phyloP scores from a whole-genome alignment of 2,329 filamentous ascomycete species.

The Botrytis tulipae region DNA sequence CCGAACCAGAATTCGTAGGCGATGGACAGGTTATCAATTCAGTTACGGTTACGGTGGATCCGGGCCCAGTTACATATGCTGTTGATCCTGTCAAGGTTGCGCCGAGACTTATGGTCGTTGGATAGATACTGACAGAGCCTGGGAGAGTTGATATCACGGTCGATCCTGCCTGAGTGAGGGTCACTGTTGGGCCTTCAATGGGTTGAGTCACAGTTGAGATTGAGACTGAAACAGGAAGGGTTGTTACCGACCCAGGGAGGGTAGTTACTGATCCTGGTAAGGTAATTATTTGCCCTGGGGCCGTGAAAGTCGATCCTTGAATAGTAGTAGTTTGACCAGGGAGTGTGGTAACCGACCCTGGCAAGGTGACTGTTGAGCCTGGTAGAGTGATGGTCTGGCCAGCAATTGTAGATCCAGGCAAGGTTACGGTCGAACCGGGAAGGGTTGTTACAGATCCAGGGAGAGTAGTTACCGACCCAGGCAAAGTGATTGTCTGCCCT shows the following conservation, averaged over 20 bases:
- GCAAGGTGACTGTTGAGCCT: neutral
- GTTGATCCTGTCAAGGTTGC: conserved; percentile 15
- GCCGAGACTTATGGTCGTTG: conserved; percentile 20
- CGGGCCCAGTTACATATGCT: conserved; percentile 19
- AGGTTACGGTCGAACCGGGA: neutral
- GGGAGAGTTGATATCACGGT: conserved; percentile 23
- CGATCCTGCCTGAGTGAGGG: conserved; percentile 18
- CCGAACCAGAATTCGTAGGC: conserved; percentile 30
- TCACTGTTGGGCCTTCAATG: neutral
- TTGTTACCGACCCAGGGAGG: conserved; percentile 14
- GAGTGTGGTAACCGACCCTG: conserved; percentile 1
- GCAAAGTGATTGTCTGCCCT: conserved; percentile 19
- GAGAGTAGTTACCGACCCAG: conserved; percentile 21
- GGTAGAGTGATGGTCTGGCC: neutral
- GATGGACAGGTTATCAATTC: conserved; percentile 28
- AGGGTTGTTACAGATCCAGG: neutral
- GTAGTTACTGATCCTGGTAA: conserved; percentile 1
- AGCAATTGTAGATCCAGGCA: neutral
- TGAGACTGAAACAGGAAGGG: conserved; percentile 14
- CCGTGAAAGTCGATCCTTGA: conserved; percentile 5
- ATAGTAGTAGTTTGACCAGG: neutral
- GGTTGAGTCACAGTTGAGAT: conserved; percentile 17
- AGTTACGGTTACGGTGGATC: conserved; percentile 25
- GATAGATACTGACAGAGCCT: conserved; percentile 20
- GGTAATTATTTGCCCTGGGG: neutral